Evolutionary conservation across 768 basidiomycete genomes (phyloP), one percentile per base, ranked within the genome.

Genomic region (Mrakia hoshinonis): DNA sequence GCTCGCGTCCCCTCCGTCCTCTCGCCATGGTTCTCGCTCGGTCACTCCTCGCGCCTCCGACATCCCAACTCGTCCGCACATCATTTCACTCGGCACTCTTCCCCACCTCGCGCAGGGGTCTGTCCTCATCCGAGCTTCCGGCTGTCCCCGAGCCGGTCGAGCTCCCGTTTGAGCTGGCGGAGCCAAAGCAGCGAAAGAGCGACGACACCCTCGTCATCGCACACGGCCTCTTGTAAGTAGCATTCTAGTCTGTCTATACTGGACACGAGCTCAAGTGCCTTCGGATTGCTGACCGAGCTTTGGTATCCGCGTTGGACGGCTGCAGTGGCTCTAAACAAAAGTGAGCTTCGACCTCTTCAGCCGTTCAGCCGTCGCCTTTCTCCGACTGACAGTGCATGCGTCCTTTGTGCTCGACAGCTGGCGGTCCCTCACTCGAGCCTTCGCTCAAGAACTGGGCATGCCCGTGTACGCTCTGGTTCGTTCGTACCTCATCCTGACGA

Each of bases 291-390:
- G 26, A 9, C 29, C 20, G 47, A 6, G 2, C 24, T 15, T 26
- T 47, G 7, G 13, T 18, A 29, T 26, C 22, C 43, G 13, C 36
- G 6, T 29, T 34, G 5, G 9, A 2, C 11, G 5, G 58, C 36
- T 43, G 38, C 75, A 92, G 90, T 75, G 92, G 91, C 0, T 91
- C 88, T 48, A 92, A 93, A 77, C 85, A 92, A 71, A 95, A 95
- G 68, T 69, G 39, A 43, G 58, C 58, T 58, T 63, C 51, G 13
- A 22, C 49, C 29, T 29, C 20, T 36, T 34, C 5, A 15, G 20
- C 34, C 51, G 18, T 11, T n/a, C 51, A 2, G 12, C 49, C 12
- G 13, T 12, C 38, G 13, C 36, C 36, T 20, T 36, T 39, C 36
- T n/a, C 5, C 34, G 34, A 43, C 3, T 39, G 31, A 6, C 18